Conservation (phyloP, 768 basidiomycete genomes). For the Suillus subalutaceus region DNA sequence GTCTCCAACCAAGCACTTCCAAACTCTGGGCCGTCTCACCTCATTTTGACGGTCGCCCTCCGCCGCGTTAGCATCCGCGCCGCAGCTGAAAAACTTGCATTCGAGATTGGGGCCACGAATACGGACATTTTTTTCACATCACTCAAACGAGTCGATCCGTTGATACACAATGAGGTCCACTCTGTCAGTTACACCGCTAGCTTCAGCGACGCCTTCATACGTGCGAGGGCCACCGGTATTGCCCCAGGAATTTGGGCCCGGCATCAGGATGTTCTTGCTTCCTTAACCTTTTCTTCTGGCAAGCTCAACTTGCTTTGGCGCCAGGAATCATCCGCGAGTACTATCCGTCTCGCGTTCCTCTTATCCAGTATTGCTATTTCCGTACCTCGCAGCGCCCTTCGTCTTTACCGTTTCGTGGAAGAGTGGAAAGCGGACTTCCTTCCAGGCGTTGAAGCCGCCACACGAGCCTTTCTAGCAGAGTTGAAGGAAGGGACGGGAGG, state of each 20-base stretch:
- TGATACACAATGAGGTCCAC: background rate
- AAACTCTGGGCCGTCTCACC: conserved; percentile 20
- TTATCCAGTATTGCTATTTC: conserved; percentile 52
- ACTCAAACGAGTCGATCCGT: conserved; percentile 24
- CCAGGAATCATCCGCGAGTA: conserved; percentile 44
- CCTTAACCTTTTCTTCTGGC: conserved; percentile 50
- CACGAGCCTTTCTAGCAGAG: conserved; percentile 68
- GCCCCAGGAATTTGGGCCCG: conserved; percentile 39
- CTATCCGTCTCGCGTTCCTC: conserved; percentile 46
- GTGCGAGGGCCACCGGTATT: conserved; percentile 55
- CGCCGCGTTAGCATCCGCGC: conserved; percentile 56
- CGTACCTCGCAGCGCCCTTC: conserved; percentile 81
- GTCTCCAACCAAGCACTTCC: conserved; percentile 9
- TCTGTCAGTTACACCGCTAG: conserved; percentile 17
- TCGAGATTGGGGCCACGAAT: conserved; percentile 56
- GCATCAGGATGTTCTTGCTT: conserved; percentile 63
- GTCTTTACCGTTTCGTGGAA: conserved; percentile 76
- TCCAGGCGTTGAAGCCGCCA: conserved; percentile 69
- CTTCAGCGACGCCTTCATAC: conserved; percentile 50
- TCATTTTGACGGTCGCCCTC: conserved; percentile 46
- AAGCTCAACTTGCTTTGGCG: conserved; percentile 49
- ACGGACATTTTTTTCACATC: conserved; percentile 42
- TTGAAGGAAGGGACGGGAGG: conserved; percentile 40
- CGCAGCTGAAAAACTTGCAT: conserved; percentile 68
- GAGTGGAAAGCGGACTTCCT: conserved; percentile 84